Base-by-base conservation (phyloP, 1,284 basidiomycete genomes). In the Apiotrichum akiyoshidainum region DNA sequence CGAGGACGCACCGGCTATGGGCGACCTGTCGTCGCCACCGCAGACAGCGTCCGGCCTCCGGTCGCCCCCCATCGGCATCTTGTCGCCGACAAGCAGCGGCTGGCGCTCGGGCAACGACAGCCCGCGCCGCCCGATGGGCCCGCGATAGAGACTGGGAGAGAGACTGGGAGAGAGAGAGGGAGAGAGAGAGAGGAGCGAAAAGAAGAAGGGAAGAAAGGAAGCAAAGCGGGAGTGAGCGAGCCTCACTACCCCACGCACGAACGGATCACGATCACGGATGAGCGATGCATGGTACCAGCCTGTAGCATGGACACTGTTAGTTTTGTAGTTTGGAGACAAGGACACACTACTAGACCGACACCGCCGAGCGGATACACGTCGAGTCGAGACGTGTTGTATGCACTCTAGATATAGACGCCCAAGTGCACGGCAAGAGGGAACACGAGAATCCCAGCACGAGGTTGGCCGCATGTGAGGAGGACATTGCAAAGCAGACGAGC, bases 341-440 rank as follows among this genome's bases (percentile, higher is more conserved):
- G 11, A 39, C 16, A 13, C 37, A 7, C 26, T 31, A 31, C 26
- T 41, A 16, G 3, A n/a, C 44, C 2, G 44, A 13, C 19, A 19
- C 8, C 44, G 2, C 9, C 44, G 12, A 6, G 21, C 19, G 12
- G 19, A 45, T 22, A 45, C 5, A 45, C 44, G 21, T 26, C 8
- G 9, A n/a, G 33, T 17, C 16, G 10, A n/a, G 34, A 39, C 35
- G 47, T 49, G 47, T 49, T 49, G 47, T 49, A 49, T 49, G 47
- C 47, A 39, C 47, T 16, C 47, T 19, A 39, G 22, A 39, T 33
- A 34, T 17, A 12, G 26, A n/a, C 46, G 21, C 19, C 19, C 19
- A 22, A 19, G 44, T 12, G 44, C 42, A 45, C 37, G 22, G 26
- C 3, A 7, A 5, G 19, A 22, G 44, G 7, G 9, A 11, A 13